Conservation (phyloP, 225 moss, liverwort and hornwort species). For the Sphagnum contortum region DNA sequence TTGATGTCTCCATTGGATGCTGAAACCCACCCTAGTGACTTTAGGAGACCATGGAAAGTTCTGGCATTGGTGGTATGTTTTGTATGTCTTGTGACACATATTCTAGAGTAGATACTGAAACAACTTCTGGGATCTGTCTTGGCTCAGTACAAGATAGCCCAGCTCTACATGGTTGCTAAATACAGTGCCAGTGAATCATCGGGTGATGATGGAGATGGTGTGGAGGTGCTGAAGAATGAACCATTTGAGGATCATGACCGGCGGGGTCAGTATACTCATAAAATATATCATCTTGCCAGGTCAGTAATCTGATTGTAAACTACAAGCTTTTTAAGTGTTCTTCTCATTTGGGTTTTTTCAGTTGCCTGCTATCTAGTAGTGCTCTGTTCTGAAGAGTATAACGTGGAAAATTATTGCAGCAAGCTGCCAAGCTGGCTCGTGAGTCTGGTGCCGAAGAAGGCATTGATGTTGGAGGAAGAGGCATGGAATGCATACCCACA, state of each 20-base stretch:
- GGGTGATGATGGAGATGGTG: slow-evolving; percentile 89
- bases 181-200: slow-evolving; percentile 95
- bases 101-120: slow-evolving; percentile 2
- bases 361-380: too few relatives aligned
- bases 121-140: slow-evolving; percentile 3
- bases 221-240: slow-evolving; percentile 94
- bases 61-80: too few relatives aligned
- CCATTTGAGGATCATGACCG: slow-evolving; percentile 81
- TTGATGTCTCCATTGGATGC: too few relatives aligned
- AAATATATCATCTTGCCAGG: slow-evolving; percentile 89
- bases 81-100: too few relatives aligned
- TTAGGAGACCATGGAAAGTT: too few relatives aligned
- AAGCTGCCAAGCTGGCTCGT: slow-evolving; percentile 97
- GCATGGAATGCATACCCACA: slow-evolving; percentile 98
- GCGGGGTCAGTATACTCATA: slow-evolving; percentile 94
- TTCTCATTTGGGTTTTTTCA: too few relatives aligned
- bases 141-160: slow-evolving; percentile 81
- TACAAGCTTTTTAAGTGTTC: neutral
- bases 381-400: too few relatives aligned
- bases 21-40: too few relatives aligned
- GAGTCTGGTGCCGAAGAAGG: slow-evolving; percentile 88
- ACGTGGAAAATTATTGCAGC: slow-evolving; percentile 29
- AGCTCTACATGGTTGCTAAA: slow-evolving; percentile 99
- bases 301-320: slow-evolving; percentile 7
- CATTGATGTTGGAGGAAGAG: slow-evolving; percentile 92